Evolutionary conservation across 2,329 filamentous ascomycete species (phyloP), one percentile per base, ranked within the genome.

Genomic region (Fusarium denticulatum): DNA sequence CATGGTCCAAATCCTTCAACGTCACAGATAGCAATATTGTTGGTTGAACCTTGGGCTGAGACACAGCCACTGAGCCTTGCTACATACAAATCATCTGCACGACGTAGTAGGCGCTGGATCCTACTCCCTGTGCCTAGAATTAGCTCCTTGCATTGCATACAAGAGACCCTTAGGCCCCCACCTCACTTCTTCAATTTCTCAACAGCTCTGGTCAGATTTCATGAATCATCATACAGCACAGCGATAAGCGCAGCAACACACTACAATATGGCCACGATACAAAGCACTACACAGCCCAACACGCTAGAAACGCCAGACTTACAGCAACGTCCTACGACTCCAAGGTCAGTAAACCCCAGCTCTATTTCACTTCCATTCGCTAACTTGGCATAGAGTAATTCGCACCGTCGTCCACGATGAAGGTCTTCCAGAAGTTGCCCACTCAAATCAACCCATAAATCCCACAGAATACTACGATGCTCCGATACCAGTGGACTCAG

Each of bases 351-450:
- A 15, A 42, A 34, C 8, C 6, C 10, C 9, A 10, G 20, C 16
- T 9, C 50, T 28, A 18, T n/a, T 7, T 5, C 10, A n/a, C 7
- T 11, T 20, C 1, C 2, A 6, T 5, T 7, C 18, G 13, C 58
- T 74, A 16, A 74, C 15, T 40, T 6, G 13, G 2, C 20, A 12
- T 3, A 76, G 74, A 42, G 58, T 72, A 12, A 46, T 62, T 45
- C 58, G 58, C 15, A 70, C 50, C 5, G 52, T 72, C 5, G 28
- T 76, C 18, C 42, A 52, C 13, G 74, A 76, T 49, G 74, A 70
- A 10, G 69, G 66, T 28, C 70, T 76, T 2, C 74, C 74, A 28
- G 74, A 76, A 34, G 74, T 73, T 26, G 74, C 69, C 9, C 53
- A 55, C 22, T 26, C 64, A 12, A 49, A 67, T 14, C 42, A 59